Percentiles rank a stretch among this genome's conserved stretches.
These are phyloP conservation scores for Aspergillus quadricinctus DNA, from an alignment of 2,329 filamentous ascomycete genomes.

Conservation along the genomic window DNA sequence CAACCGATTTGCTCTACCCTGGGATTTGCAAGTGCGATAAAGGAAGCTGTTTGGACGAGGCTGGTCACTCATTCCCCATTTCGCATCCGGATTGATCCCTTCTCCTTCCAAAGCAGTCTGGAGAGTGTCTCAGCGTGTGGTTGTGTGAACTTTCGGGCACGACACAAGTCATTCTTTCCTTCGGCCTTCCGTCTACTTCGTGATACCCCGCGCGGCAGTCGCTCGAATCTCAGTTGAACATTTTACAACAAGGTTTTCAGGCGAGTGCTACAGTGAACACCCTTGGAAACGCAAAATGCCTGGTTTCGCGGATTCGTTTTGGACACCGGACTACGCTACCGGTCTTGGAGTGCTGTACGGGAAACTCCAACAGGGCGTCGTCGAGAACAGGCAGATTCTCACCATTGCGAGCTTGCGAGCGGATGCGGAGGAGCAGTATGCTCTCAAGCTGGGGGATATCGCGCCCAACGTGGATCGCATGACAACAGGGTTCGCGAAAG, in stretches of 20 bases:
- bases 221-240: not conserved
- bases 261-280: not conserved
- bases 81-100: not conserved
- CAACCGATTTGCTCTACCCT: constrained; percentile 8
- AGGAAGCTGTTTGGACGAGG: constrained; percentile 6
- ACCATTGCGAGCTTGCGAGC: constrained; percentile 90
- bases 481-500: constrained; percentile 75
- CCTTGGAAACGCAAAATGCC: constrained; percentile 55
- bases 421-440: constrained; percentile 89
- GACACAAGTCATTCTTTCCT: not conserved
- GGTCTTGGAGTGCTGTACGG: constrained; percentile 90
- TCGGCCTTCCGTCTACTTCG: not conserved
- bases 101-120: not conserved
- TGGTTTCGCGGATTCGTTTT: constrained; percentile 92
- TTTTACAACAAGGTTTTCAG: not conserved
- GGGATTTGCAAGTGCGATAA: constrained; percentile 7
- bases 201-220: not conserved
- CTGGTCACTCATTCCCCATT: constrained; percentile 6
- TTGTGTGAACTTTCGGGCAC: not conserved
- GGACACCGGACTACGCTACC: constrained; percentile 96
- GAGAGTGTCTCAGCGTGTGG: not conserved
- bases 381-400: constrained; percentile 91
- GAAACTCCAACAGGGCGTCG: constrained; percentile 93
- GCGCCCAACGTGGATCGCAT: constrained; percentile 76
- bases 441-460: constrained; percentile 75